Evolutionary conservation across 306 rosid genomes (phyloP).

Genomic region (Astragalus glycyphyllos): DNA sequence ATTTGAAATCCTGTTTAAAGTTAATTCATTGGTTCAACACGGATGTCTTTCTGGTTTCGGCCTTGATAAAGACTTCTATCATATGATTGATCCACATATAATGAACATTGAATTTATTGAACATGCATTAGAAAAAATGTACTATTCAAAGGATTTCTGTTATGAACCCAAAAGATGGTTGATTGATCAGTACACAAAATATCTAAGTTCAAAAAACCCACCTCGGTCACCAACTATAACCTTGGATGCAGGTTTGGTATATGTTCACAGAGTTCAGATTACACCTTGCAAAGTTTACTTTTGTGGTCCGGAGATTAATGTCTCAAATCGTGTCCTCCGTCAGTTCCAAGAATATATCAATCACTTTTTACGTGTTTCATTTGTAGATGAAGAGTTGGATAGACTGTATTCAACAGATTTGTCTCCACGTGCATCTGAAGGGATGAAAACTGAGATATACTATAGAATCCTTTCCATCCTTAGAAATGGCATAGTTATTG

Average conservation of each 20-base stretch:
- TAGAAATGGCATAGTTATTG: constrained; percentile 67
- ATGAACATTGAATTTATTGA: constrained; percentile 47
- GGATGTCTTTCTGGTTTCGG: constrained; percentile 75
- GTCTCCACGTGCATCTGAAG: constrained; percentile 58
- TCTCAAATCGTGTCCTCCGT: constrained; percentile 88
- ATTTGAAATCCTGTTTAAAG: constrained; percentile 66
- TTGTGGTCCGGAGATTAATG: constrained; percentile 80
- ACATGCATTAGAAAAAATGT: constrained; percentile 68
- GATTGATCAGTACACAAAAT: constrained; percentile 52
- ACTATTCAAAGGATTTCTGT: constrained; percentile 61
- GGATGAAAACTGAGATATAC: constrained; percentile 64
- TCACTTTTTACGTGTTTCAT: constrained; percentile 83
- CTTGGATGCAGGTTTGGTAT: constrained; percentile 72
- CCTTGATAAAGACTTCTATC: constrained; percentile 59
- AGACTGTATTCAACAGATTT: constrained; percentile 71
- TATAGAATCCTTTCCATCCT: constrained; percentile 66
- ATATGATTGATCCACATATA: constrained; percentile 64
- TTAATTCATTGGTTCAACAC: constrained; percentile 68
- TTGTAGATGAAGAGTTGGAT: constrained; percentile 83
- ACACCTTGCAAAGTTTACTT: constrained; percentile 79
- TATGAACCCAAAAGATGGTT: constrained; percentile 78
- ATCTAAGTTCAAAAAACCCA: constrained; percentile 37
- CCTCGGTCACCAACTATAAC: constrained; percentile 57
- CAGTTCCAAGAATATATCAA: constrained; percentile 47
- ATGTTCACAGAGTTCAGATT: constrained; percentile 74